phyloP scores from a whole-genome alignment of 306 rosid species.

The Albizia julibrissin region DNA sequence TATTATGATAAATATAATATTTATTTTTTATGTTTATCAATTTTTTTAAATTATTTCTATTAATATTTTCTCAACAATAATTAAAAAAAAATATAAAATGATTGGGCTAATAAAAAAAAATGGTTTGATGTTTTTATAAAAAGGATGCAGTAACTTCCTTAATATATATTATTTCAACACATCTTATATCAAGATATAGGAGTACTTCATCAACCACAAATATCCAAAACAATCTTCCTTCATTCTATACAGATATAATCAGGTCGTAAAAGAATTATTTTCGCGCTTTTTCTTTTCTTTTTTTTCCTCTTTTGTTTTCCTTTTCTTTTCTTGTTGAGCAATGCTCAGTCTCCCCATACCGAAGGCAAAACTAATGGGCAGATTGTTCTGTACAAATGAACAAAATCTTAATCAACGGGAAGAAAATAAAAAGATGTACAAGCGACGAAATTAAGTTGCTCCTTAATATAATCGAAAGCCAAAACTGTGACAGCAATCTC shows the following conservation, averaged over 20 bases:
- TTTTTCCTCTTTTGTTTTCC: background rate
- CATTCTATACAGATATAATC: background rate
- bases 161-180: no score
- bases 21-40: no score
- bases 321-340: background rate
- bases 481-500: background rate
- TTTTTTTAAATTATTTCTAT: no score
- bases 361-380: slow-evolving; percentile 33
- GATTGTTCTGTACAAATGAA: slow-evolving; percentile 45
- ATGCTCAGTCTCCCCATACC: slow-evolving; percentile 35
- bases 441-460: background rate
- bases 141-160: no score
- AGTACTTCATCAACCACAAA: background rate
- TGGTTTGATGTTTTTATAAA: no score
- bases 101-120: no score
- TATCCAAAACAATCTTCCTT: background rate
- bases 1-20: no score
- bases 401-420: slow-evolving; percentile 29
- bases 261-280: background rate
- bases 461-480: background rate
- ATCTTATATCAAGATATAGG: no score
- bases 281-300: background rate
- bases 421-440: slow-evolving; percentile 28
- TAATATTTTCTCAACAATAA: no score
- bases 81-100: no score